Conservation (phyloP, 441 rosid genomes). For the Hypseocharis bilobata region DNA sequence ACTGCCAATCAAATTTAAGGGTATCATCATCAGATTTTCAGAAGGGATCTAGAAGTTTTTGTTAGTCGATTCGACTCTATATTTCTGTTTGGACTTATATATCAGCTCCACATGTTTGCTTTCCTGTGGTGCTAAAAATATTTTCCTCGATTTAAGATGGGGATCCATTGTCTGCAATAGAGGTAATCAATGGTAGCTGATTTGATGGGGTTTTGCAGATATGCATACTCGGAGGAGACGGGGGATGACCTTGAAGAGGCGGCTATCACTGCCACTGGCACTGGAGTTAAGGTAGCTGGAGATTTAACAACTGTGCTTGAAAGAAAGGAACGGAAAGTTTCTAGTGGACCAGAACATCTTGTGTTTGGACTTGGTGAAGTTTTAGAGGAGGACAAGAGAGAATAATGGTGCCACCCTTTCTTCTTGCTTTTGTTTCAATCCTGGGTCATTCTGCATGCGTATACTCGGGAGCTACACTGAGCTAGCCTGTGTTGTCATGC, state of each 20-base stretch:
- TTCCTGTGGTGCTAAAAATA: too few relatives aligned
- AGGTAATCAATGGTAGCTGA: not conserved
- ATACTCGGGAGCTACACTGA: not conserved
- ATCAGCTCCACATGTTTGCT: too few relatives aligned
- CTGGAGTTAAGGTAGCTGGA: conserved; percentile 23
- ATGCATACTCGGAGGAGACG: conserved; percentile 30
- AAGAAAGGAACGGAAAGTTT: conserved; percentile 31
- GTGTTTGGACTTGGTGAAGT: conserved; percentile 29
- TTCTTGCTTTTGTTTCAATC: not conserved
- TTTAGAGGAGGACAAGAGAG: conserved; percentile 31
- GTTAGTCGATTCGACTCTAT: not conserved
- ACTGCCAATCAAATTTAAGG: not conserved
- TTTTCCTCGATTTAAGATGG: not conserved
- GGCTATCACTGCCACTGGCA: conserved; percentile 19
- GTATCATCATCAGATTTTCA: not conserved
- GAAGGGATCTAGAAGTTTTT: not conserved
- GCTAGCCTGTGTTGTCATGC: not conserved
- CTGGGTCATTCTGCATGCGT: not conserved
- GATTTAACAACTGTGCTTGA: conserved; percentile 25
- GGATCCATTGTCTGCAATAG: not conserved
- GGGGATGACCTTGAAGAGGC: conserved; percentile 32
- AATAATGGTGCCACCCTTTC: conserved; percentile 5
- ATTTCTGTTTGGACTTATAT: too few relatives aligned
- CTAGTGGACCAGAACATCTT: conserved; percentile 20
- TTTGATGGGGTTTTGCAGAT: conserved; percentile 20